These are phyloP conservation scores for Xylaria sp. DNA, from an alignment of 2,329 filamentous ascomycete genomes.

Conservation along the genomic window DNA sequence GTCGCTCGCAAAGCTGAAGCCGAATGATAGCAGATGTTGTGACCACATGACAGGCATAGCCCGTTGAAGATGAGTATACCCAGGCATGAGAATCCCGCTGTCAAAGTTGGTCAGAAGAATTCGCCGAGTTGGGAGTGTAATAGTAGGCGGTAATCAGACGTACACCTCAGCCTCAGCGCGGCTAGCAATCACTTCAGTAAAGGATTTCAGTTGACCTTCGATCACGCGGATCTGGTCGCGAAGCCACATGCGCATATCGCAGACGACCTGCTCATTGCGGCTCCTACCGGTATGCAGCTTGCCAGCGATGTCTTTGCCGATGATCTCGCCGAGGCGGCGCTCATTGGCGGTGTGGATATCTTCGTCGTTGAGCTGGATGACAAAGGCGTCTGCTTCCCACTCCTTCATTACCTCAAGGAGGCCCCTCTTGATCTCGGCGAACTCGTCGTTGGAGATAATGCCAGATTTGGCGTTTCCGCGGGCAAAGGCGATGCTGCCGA, in stretches of 20 bases:
- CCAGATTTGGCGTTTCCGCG: slow-evolving; percentile 77
- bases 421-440: slow-evolving; percentile 74
- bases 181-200: slow-evolving; percentile 71
- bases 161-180: slow-evolving; percentile 73
- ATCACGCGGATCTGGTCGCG: slow-evolving; percentile 74
- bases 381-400: slow-evolving; percentile 58
- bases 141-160: slow-evolving; percentile 18
- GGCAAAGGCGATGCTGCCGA: slow-evolving; percentile 80
- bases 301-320: slow-evolving; percentile 82
- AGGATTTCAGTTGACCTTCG: slow-evolving; percentile 69
- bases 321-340: slow-evolving; percentile 76
- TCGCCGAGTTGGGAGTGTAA: slow-evolving; percentile 10
- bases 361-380: slow-evolving; percentile 58
- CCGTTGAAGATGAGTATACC: slow-evolving; percentile 86
- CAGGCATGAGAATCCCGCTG: slow-evolving; percentile 83
- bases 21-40: slow-evolving; percentile 81
- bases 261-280: slow-evolving; percentile 89
- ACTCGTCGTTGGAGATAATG: slow-evolving; percentile 76
- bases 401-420: slow-evolving; percentile 63
- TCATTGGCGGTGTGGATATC: slow-evolving; percentile 47
- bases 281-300: slow-evolving; percentile 90
- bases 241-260: slow-evolving; percentile 90
- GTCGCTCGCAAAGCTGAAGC: slow-evolving; percentile 72
- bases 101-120: slow-evolving; percentile 58
- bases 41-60: slow-evolving; percentile 81